Base-by-base conservation (phyloP, 306 rosid genomes). In the Quercus cerris region DNA sequence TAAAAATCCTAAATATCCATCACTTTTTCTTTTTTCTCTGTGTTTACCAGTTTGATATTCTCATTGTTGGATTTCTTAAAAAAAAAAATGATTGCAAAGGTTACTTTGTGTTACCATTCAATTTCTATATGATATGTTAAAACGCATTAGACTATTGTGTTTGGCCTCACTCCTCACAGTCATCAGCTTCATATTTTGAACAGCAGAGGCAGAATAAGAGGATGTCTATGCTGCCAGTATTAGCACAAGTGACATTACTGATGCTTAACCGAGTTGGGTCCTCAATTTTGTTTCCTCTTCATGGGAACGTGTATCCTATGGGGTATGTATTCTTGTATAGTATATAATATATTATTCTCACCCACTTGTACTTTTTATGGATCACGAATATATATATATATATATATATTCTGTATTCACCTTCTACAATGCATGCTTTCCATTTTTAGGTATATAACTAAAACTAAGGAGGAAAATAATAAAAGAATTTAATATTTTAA, bases 251-350 rank as follows among this genome's bases (percentile, higher is more conserved):
- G 57, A 49, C 85, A 28, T 75, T 95, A 55, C 79, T 84, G 78
- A 77, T 71, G 77, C 56, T 82, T 62, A 83, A 81, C 33, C 84
- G 85, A 76, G 68, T 70, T 62, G 90, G 92, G 31, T 89, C 98
- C 58, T 94, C 97, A 30, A 17, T 94, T 79, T 87, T 92, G 38
- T 68, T 94, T 79, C 92, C 92, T 0, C 72, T 91, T 82, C 84
- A 87, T 22, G 97, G 97, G 52, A 94, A 94, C 55, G 97, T 94
- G 70, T 94, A 85, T 83, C 98, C 98, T 75, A 82, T 87, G 46
- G 98, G 98, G 98, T 89, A 82, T 23, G 85, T 87, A n/a, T 56
- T 22, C 46, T 41, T 41, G 46, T 41, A 41, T 8, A 8, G 46
- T 2, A 41, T 41, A 9, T 5, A 12, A 2, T n/a, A 30, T 41